phyloP scores from a whole-genome alignment of 768 basidiomycete genomes.

The Leccinum disarticulatum region DNA sequence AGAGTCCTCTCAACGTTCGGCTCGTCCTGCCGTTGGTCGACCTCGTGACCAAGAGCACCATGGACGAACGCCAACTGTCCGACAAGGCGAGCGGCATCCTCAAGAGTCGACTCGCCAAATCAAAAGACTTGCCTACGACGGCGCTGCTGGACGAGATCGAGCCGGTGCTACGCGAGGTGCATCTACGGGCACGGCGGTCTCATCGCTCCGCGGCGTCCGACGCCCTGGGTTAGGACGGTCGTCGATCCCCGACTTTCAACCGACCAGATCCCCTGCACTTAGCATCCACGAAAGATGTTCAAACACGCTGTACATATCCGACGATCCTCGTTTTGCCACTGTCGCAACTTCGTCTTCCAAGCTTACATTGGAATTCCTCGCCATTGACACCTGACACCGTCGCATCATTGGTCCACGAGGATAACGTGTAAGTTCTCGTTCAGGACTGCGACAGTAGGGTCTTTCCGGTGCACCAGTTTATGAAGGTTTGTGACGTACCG shows the following conservation, averaged over 20 bases:
- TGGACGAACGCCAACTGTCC: slow-evolving; percentile 84
- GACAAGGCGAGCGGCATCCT: slow-evolving; percentile 86
- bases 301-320: slow-evolving; percentile 19
- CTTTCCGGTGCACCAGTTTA: slow-evolving; percentile 62
- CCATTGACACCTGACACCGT: slow-evolving; percentile 82
- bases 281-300: slow-evolving; percentile 14
- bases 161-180: slow-evolving; percentile 60
- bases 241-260: no score
- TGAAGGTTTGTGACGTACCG: slow-evolving; percentile 46
- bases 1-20: slow-evolving; percentile 63
- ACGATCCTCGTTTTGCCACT: slow-evolving; percentile 25
- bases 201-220: slow-evolving; percentile 61
- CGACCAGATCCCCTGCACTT: background rate
- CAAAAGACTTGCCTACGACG: slow-evolving; percentile 61
- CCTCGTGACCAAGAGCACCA: slow-evolving; percentile 60
- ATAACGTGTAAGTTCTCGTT: slow-evolving; percentile 66
- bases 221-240: slow-evolving; percentile 40
- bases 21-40: slow-evolving; percentile 77
- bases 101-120: slow-evolving; percentile 67
- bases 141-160: slow-evolving; percentile 33
- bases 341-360: slow-evolving; percentile 22
- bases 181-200: slow-evolving; percentile 67
- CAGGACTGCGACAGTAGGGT: slow-evolving; percentile 77
- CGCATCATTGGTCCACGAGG: slow-evolving; percentile 51
- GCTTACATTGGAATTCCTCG: slow-evolving; percentile 59